Evolutionary conservation across 306 rosid genomes (phyloP).

Genomic region (Castanopsis chinensis): DNA sequence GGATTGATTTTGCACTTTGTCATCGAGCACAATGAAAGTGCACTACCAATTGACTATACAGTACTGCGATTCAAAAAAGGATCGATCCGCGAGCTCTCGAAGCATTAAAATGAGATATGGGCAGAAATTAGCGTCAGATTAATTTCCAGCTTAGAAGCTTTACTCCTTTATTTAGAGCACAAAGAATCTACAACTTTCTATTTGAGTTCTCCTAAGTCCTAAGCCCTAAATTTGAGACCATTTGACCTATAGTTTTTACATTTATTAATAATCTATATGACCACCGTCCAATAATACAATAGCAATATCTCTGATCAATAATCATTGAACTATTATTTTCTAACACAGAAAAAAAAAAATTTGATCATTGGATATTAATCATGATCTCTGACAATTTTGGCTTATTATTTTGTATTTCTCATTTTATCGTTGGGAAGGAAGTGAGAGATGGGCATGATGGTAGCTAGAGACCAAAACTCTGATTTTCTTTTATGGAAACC

Average conservation of each 20-base stretch:
- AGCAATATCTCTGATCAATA: constrained; percentile 12
- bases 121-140: too few species aligned
- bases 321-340: constrained; percentile 48
- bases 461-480: background rate
- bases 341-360: constrained; percentile 10
- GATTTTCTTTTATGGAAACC: background rate
- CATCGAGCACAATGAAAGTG: constrained; percentile 23
- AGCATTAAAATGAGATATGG: constrained; percentile 10
- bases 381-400: constrained; percentile 12
- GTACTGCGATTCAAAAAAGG: constrained; percentile 33
- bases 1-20: constrained; percentile 31
- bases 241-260: constrained; percentile 4
- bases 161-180: background rate
- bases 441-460: background rate
- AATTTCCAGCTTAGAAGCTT: background rate
- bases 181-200: background rate
- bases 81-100: constrained; percentile 21
- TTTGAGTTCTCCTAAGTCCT: background rate
- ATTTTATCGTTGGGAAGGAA: background rate
- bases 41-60: constrained; percentile 1
- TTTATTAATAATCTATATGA: constrained; percentile 14
- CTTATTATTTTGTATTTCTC: background rate
- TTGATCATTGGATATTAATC: constrained; percentile 6
- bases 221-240: background rate
- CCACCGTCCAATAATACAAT: constrained; percentile 34